Conservation (phyloP, 2,329 filamentous ascomycete genomes). For the Sordariomycetes sp. region DNA sequence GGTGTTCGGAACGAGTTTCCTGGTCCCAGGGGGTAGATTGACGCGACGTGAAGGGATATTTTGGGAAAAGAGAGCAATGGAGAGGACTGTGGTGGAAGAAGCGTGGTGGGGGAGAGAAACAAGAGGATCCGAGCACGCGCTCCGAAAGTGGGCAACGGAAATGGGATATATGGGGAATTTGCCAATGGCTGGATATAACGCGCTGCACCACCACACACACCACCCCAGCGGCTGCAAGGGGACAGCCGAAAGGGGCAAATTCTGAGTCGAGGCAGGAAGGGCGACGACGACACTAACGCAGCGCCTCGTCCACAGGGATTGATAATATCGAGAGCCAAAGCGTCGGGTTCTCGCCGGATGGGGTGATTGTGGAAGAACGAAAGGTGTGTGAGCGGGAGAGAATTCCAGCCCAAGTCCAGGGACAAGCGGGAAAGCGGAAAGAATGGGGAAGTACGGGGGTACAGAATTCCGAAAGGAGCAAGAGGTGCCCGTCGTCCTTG, state of each 20-base stretch:
- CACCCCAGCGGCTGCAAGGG: not conserved
- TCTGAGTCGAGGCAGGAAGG: not conserved
- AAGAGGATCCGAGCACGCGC: constrained; percentile 2
- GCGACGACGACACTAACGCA: not conserved
- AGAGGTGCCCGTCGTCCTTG: not conserved
- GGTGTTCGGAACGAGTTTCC: not conserved
- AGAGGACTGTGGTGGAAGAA: not conserved
- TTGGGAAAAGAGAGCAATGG: not conserved
- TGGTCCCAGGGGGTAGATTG: not conserved
- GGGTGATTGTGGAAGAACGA: not conserved
- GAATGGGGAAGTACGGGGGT: not conserved
- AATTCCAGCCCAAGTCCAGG: not conserved
- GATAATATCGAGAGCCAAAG: not conserved
- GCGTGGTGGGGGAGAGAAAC: not conserved
- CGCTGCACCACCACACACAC: not conserved
- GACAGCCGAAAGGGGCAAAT: not conserved
- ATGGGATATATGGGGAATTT: constrained; percentile 1
- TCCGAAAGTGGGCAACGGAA: constrained; percentile 1
- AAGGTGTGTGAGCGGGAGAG: not conserved
- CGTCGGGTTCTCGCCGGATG: not conserved
- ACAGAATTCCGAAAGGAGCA: not conserved
- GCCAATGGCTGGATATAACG: not conserved
- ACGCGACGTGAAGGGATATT: not conserved
- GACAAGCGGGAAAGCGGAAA: not conserved
- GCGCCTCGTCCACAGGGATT: not conserved